Evolutionary conservation across 495 filamentous ascomycete species (phyloP).

Genomic region (Penicillium coprophilum): DNA sequence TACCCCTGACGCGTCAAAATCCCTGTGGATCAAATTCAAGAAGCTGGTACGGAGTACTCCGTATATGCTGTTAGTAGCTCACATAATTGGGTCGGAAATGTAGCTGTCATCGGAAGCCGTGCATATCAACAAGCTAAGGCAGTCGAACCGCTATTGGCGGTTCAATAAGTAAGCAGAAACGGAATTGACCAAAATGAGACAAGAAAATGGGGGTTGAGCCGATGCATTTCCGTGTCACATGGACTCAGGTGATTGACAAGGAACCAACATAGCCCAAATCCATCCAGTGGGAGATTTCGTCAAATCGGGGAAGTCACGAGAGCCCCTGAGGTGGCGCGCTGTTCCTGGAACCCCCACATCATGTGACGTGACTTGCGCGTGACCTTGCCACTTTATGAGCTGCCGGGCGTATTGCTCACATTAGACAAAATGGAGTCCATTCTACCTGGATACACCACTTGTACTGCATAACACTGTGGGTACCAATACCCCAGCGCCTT

Average conservation of each 20-base stretch:
- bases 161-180: background rate
- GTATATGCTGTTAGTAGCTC: constrained; percentile 6
- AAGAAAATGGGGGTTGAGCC: background rate
- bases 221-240: constrained; percentile 6
- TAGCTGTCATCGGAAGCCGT: constrained; percentile 9
- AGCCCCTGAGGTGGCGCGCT: constrained; percentile 19
- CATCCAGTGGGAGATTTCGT: background rate
- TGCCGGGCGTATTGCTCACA: constrained; percentile 6
- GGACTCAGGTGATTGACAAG: constrained; percentile 3
- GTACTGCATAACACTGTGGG: background rate
- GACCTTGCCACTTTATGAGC: constrained; percentile 24
- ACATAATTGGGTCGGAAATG: constrained; percentile 17
- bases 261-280: background rate
- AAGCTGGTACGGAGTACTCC: constrained; percentile 9
- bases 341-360: constrained; percentile 20
- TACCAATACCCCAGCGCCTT: background rate
- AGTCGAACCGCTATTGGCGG: too few relatives aligned
- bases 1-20: constrained; percentile 1
- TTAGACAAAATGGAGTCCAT: background rate
- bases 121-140: background rate
- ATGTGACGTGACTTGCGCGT: constrained; percentile 27
- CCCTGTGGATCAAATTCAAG: constrained; percentile 6
- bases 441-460: background rate
- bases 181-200: background rate
- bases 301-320: constrained; percentile 20